Evolutionary conservation across 345 rosid species (phyloP).

Genomic region (Tarenaya hassleriana): DNA sequence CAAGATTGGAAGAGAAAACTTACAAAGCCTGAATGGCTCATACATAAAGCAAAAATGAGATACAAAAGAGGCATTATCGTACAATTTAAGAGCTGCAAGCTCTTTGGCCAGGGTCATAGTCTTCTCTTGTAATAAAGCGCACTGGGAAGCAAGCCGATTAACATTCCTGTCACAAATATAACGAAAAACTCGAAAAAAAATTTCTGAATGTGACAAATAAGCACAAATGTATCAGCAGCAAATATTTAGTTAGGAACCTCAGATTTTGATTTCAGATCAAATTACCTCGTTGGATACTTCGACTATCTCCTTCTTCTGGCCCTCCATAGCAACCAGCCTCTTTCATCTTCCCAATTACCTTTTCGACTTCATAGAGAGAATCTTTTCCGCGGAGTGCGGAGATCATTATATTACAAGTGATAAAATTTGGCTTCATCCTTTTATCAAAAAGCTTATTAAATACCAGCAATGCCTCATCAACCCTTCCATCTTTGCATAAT

Average conservation of each 20-base stretch:
- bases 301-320: conserved; percentile 42
- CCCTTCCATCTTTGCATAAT: no score
- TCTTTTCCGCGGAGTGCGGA: no score
- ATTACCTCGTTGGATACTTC: conserved; percentile 55
- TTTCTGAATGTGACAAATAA: no score
- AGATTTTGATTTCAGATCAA: conserved; percentile 39
- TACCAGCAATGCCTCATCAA: no score
- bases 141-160: conserved; percentile 37
- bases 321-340: conserved; percentile 43
- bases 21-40: not conserved
- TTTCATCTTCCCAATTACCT: no score
- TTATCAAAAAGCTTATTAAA: no score
- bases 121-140: conserved; percentile 54
- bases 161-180: conserved; percentile 49
- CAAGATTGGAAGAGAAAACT: not conserved
- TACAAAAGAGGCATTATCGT: conserved; percentile 17
- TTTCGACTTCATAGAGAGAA: no score
- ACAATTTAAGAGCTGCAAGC: conserved; percentile 85
- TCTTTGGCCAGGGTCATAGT: conserved; percentile 83
- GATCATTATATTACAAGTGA: no score
- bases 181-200: conserved; percentile 9
- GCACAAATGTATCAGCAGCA: conserved; percentile 2
- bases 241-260: conserved; percentile 35
- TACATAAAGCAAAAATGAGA: not conserved
- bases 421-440: no score